phyloP scores from a whole-genome alignment of 2,329 filamentous ascomycete species.

The Colletotrichum liriopes region DNA sequence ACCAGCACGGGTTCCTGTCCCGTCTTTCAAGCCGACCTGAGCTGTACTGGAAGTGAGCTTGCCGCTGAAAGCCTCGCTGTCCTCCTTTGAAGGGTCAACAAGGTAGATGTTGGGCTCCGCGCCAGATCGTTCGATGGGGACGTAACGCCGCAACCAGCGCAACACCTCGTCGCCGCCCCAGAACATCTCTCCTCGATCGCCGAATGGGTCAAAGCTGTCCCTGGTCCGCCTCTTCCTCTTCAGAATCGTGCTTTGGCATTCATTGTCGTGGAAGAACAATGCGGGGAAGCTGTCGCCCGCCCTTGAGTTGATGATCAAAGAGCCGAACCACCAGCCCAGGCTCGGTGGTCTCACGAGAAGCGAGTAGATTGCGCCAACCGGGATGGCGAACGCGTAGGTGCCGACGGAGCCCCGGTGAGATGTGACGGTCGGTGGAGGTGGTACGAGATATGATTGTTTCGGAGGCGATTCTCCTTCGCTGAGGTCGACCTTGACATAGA shows the following conservation, averaged over 20 bases:
- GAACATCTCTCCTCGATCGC: conserved; percentile 88
- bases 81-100: conserved; percentile 88
- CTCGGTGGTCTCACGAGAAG: conserved; percentile 92
- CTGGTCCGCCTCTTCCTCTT: conserved; percentile 90
- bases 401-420: conserved; percentile 80
- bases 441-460: conserved; percentile 90
- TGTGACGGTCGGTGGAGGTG: conserved; percentile 89
- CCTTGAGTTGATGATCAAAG: conserved; percentile 91
- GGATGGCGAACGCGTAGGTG: conserved; percentile 92
- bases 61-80: conserved; percentile 84
- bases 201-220: conserved; percentile 93
- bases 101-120: conserved; percentile 94
- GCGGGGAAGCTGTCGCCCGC: conserved; percentile 95
- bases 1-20: conserved; percentile 43
- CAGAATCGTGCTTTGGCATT: conserved; percentile 95
- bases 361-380: conserved; percentile 91
- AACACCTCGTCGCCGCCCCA: conserved; percentile 98
- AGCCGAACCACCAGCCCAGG: conserved; percentile 98
- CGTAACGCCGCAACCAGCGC: conserved; percentile 89
- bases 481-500: conserved; percentile 96
- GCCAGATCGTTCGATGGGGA: conserved; percentile 84
- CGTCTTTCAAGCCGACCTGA: conserved; percentile 60
- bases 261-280: conserved; percentile 96
- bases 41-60: conserved; percentile 67
- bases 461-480: conserved; percentile 86